phyloP scores from a whole-genome alignment of 176 grass and related monocot genomes.

The Areca catechu region DNA sequence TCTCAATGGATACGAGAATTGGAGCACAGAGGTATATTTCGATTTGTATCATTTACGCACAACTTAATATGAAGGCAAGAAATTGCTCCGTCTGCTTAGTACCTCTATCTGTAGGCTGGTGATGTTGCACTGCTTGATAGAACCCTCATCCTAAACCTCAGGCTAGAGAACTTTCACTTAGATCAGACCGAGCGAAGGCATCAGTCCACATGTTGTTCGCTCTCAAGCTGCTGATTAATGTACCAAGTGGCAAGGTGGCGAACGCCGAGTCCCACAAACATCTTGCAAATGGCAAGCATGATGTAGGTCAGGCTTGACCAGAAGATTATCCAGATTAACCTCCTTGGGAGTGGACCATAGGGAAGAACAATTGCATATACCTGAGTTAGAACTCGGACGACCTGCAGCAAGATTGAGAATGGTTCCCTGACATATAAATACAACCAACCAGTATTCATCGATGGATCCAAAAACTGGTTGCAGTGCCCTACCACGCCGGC shows the following conservation, averaged over 20 bases:
- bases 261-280: constrained; percentile 63
- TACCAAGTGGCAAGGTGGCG: constrained; percentile 79
- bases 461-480: constrained; percentile 7
- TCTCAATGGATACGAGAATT: too few species aligned
- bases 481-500: constrained; percentile 64
- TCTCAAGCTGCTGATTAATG: constrained; percentile 57
- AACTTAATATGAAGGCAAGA: too few species aligned
- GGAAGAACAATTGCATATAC: constrained; percentile 85
- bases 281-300: constrained; percentile 86
- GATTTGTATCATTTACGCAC: too few species aligned
- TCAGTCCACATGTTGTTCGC: constrained; percentile 92
- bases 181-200: too few species aligned
- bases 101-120: too few species aligned
- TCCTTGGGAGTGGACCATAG: constrained; percentile 52
- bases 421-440: constrained; percentile 8
- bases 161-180: too few species aligned
- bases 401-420: constrained; percentile 33
- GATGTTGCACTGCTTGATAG: too few species aligned
- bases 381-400: constrained; percentile 79
- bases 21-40: too few species aligned
- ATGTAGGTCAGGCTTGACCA: constrained; percentile 80
- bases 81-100: too few species aligned
- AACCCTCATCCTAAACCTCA: too few species aligned
- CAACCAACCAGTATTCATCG: constrained; percentile 8
- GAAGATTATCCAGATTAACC: constrained; percentile 67